A percentile compares a stretch with the other conserved stretches of the same genome.
Conservation (phyloP, 2,329 filamentous ascomycete species). For the Aphanoascus verrucosus region DNA sequence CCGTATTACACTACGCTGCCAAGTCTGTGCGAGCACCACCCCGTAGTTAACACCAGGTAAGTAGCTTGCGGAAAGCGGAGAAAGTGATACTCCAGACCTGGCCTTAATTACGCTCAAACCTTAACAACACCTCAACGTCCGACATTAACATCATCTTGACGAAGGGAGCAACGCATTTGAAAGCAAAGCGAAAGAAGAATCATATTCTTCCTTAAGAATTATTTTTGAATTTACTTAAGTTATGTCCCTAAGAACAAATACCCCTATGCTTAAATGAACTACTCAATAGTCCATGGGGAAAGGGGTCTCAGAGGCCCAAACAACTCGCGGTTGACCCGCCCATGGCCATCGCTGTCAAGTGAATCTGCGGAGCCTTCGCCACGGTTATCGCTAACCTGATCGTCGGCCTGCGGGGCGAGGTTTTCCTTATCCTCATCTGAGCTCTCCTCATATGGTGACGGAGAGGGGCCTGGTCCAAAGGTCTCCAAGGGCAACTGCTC, state of each 20-base stretch:
- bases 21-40: too few species aligned
- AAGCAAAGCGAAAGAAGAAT: not conserved
- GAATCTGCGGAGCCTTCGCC: not conserved
- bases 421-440: slow-evolving; percentile 14
- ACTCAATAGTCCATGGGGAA: not conserved
- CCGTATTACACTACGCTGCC: too few species aligned
- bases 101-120: too few species aligned
- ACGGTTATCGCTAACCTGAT: not conserved
- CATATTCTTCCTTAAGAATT: not conserved
- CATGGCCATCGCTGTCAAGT: not conserved
- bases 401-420: not conserved
- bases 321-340: not conserved
- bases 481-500: not conserved
- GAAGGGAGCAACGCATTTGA: too few species aligned
- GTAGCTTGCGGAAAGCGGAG: not conserved
- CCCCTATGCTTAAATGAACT: not conserved
- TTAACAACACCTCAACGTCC: not conserved
- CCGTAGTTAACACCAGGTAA: too few species aligned
- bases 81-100: too few species aligned
- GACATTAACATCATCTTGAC: not conserved
- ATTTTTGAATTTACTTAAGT: not conserved
- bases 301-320: not conserved
- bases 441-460: not conserved
- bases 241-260: not conserved
- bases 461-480: not conserved